Conservation (phyloP, 306 rosid species). For the Cucurbita ficifolia region DNA sequence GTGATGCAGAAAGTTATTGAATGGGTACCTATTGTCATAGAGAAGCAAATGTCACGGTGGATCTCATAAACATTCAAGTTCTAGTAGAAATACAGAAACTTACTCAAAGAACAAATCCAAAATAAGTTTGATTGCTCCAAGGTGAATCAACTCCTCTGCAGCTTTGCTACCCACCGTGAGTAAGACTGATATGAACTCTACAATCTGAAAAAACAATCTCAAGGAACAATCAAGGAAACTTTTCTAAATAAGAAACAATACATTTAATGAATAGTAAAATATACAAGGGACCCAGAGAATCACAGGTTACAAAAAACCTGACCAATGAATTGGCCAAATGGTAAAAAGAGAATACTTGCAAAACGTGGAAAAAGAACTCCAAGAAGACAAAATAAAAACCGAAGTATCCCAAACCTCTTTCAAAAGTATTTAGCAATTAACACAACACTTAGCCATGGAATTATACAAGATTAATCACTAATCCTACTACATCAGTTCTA, state of each 20-base stretch:
- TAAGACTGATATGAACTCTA: constrained; percentile 81
- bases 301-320: background rate
- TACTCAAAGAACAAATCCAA: constrained; percentile 83
- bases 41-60: constrained; percentile 18
- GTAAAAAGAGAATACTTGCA: background rate
- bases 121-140: constrained; percentile 73
- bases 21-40: constrained; percentile 62
- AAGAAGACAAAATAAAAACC: background rate
- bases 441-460: background rate
- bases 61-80: constrained; percentile 5
- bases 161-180: constrained; percentile 75
- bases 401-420: background rate
- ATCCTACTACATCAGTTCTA: too few species aligned
- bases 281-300: background rate
- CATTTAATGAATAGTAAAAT: background rate
- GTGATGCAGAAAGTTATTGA: constrained; percentile 90
- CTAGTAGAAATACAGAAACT: constrained; percentile 20
- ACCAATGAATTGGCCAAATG: background rate
- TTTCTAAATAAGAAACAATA: background rate
- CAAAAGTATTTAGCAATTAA: background rate
- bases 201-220: constrained; percentile 42
- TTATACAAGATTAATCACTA: too few species aligned
- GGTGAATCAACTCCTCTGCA: constrained; percentile 75
- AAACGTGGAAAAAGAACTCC: background rate
- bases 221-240: background rate